phyloP scores from a whole-genome alignment of 2,329 filamentous ascomycete genomes.

The Aspergillus melleus region DNA sequence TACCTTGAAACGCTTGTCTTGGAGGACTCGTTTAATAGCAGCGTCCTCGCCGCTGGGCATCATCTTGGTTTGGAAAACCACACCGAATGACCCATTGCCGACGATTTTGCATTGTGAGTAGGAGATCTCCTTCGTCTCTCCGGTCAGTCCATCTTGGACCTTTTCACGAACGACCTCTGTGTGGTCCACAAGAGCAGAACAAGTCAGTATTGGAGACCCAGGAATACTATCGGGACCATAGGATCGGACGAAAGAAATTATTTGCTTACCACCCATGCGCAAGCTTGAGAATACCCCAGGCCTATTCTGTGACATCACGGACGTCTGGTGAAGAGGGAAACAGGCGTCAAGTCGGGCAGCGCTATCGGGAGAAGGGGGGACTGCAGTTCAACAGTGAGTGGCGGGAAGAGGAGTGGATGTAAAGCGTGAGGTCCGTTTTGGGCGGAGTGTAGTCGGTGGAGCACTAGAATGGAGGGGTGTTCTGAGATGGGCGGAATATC shows the following conservation, averaged over 20 bases:
- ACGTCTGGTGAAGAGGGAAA: constrained; percentile 25
- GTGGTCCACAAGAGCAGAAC: constrained; percentile 11
- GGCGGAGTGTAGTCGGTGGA: constrained; percentile 42
- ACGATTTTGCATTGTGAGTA: constrained; percentile 99
- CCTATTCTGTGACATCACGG: constrained; percentile 82
- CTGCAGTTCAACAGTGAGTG: constrained; percentile 49
- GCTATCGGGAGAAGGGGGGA: constrained; percentile 44
- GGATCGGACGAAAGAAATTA: constrained; percentile 12
- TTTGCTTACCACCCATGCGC: constrained; percentile 90
- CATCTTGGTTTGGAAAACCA: constrained; percentile 98
- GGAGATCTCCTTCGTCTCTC: constrained; percentile 93
- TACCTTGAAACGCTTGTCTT: constrained; percentile 99
- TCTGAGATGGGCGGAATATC: constrained; percentile 36
- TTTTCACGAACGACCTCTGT: constrained; percentile 97
- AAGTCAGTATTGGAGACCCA: constrained; percentile 16
- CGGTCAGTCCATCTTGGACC: constrained; percentile 96
- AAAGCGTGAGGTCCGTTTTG: constrained; percentile 56
- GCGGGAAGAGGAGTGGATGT: constrained; percentile 38
- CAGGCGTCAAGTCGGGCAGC: constrained; percentile 20
- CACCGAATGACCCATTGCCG: constrained; percentile 96
- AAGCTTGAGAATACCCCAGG: constrained; percentile 83
- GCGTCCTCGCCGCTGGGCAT: constrained; percentile 97
- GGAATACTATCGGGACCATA: constrained; percentile 23
- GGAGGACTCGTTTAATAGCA: constrained; percentile 96
- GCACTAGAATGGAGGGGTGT: constrained; percentile 33